Evolutionary conservation across 495 filamentous ascomycete genomes (phyloP).

Genomic region (Neurospora sp.): DNA sequence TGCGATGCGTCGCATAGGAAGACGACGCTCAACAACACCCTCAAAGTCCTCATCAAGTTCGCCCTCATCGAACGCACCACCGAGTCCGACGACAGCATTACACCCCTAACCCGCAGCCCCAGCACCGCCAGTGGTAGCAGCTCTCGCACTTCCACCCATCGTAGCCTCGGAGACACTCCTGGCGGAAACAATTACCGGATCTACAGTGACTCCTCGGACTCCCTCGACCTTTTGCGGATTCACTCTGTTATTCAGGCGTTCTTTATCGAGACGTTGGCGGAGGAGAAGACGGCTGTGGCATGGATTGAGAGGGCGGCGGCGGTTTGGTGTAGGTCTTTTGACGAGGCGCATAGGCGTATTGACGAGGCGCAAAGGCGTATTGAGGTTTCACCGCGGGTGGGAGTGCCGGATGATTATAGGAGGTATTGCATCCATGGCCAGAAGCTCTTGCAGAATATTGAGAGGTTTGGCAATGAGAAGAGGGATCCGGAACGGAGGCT

Average conservation of each 20-base stretch:
- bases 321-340: conserved; percentile 54
- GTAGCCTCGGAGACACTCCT: background rate
- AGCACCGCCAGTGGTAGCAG: conserved; percentile 19
- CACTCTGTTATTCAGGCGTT: conserved; percentile 75
- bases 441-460: conserved; percentile 40
- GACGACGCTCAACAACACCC: conserved; percentile 50
- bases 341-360: conserved; percentile 50
- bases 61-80: conserved; percentile 61
- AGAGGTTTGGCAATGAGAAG: conserved; percentile 35
- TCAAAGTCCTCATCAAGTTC: conserved; percentile 57
- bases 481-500: conserved; percentile 21
- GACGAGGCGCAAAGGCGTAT: conserved; percentile 36
- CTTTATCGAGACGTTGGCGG: conserved; percentile 57
- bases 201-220: conserved; percentile 40
- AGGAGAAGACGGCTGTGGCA: conserved; percentile 45
- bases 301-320: conserved; percentile 53
- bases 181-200: background rate
- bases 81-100: conserved; percentile 32
- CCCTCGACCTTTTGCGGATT: conserved; percentile 62
- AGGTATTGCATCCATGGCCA: conserved; percentile 60
- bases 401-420: conserved; percentile 61
- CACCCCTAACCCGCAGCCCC: background rate
- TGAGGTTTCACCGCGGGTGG: conserved; percentile 28
- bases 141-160: background rate
- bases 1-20: conserved; percentile 36